These are phyloP conservation scores for Carex scoparia DNA, from an alignment of 176 grass and related monocot species.

Conservation along the genomic window DNA sequence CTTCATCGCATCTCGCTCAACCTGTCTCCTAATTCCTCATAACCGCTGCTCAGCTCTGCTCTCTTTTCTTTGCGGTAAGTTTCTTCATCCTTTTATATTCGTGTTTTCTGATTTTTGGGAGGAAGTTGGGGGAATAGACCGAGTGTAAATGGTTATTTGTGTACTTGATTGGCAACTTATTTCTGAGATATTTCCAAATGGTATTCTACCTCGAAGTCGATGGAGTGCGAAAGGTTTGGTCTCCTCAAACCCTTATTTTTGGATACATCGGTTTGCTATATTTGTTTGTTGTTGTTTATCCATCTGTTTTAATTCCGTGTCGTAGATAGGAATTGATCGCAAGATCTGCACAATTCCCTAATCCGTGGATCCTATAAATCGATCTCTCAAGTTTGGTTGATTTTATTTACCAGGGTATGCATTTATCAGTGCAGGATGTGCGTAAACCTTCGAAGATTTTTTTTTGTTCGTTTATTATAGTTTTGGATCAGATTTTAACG, in stretches of 20 bases:
- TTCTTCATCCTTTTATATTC: no score
- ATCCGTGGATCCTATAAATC: not conserved
- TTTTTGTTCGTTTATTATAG: slow-evolving; percentile 1
- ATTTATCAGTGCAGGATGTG: not conserved
- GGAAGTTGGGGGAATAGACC: not conserved
- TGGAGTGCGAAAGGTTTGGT: not conserved
- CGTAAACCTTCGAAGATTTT: not conserved
- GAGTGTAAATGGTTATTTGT: not conserved
- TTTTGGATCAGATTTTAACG: not conserved
- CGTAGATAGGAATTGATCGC: not conserved
- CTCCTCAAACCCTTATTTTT: not conserved
- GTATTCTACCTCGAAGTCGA: not conserved
- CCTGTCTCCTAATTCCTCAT: no score
- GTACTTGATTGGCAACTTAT: not conserved
- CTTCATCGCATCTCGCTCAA: no score
- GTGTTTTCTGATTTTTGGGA: no score
- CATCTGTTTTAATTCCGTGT: slow-evolving; percentile 10
- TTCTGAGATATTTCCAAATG: not conserved
- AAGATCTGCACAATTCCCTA: not conserved
- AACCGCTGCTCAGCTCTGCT: no score
- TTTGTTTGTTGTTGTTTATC: not conserved
- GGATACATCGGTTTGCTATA: not conserved
- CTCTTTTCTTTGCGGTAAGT: no score
- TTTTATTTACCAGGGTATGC: not conserved
- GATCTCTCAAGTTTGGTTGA: not conserved